Percentiles rank a stretch among this genome's conserved stretches.
These are phyloP conservation scores for Penicillium ochrochloron DNA, from an alignment of 495 filamentous ascomycete species.

Conservation along the genomic window DNA sequence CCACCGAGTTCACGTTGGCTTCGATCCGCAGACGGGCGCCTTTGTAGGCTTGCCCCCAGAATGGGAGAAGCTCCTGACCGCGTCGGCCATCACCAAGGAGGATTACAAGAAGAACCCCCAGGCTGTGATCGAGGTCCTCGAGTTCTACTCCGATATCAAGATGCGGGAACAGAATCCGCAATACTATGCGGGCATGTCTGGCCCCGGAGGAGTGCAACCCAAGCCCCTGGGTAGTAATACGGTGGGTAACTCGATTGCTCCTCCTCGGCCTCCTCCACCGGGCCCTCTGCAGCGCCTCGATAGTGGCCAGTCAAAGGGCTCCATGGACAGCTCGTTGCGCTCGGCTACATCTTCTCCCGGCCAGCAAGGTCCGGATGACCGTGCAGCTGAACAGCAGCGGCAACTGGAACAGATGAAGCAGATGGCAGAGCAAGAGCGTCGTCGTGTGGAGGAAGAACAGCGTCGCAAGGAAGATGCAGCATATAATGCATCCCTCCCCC, in stretches of 20 bases:
- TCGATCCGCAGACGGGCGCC: constrained; percentile 89
- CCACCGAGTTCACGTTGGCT: constrained; percentile 95
- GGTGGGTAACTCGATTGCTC: constrained; percentile 73
- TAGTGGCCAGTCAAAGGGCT: constrained; percentile 41
- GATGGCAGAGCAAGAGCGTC: constrained; percentile 54
- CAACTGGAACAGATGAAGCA: constrained; percentile 55
- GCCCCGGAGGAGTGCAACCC: constrained; percentile 52
- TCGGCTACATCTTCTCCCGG: constrained; percentile 45
- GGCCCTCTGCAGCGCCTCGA: constrained; percentile 50
- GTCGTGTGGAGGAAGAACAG: constrained; percentile 57
- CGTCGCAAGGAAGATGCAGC: constrained; percentile 72
- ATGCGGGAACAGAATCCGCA: constrained; percentile 83
- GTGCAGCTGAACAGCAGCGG: constrained; percentile 46
- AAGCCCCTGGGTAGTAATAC: constrained; percentile 39
- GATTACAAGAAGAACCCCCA: constrained; percentile 98
- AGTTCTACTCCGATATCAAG: constrained; percentile 96
- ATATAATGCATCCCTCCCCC: constrained; percentile 85
- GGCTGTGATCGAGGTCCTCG: constrained; percentile 93
- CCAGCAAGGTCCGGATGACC: constrained; percentile 42
- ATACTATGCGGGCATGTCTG: constrained; percentile 71
- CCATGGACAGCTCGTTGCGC: constrained; percentile 36
- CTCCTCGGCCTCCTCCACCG: constrained; percentile 72
- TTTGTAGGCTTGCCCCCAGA: constrained; percentile 93
- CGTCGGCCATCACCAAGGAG: constrained; percentile 95
- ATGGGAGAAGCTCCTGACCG: constrained; percentile 94